A percentile compares a stretch with the other conserved stretches of the same genome.
Evolutionary conservation across 148 eudicot genomes (phyloP).

Genomic region (Cornus kousa): DNA sequence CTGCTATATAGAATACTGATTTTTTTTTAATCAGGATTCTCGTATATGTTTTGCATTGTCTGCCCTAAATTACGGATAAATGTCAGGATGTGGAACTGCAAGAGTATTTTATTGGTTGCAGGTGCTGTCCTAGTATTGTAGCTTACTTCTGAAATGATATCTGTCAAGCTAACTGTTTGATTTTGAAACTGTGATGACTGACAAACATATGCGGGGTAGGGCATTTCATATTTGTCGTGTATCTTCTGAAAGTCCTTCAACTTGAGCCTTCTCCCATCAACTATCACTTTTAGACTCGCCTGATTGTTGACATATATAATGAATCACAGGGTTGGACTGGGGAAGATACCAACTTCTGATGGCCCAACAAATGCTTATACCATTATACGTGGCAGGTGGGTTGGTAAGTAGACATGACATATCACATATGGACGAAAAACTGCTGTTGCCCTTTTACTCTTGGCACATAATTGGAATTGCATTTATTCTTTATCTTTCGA

Average conservation of each 20-base stretch:
- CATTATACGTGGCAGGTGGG: constrained; percentile 88
- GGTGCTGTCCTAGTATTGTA: too few species aligned
- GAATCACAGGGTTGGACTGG: constrained; percentile 96
- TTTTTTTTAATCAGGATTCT: too few species aligned
- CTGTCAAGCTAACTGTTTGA: not conserved
- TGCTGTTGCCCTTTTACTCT: constrained; percentile 7
- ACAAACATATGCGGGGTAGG: not conserved
- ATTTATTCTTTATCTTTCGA: not conserved
- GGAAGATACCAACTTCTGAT: constrained; percentile 88
- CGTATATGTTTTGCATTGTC: not conserved
- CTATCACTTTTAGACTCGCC: constrained; percentile 35
- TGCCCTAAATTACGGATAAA: not conserved
- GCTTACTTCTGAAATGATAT: not conserved
- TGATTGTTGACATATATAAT: constrained; percentile 61
- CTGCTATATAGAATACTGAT: not conserved
- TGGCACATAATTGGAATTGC: not conserved
- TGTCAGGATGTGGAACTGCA: not conserved
- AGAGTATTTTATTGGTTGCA: not conserved
- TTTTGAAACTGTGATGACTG: not conserved
- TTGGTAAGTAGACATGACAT: constrained; percentile 57
- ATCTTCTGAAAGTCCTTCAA: constrained; percentile 12
- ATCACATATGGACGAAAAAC: constrained; percentile 35
- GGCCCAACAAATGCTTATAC: constrained; percentile 85
- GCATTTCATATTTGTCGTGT: not conserved
- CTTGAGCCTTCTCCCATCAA: constrained; percentile 17